These are phyloP conservation scores for Peronosclerospora sorghi DNA, from an alignment of 352 stramenopile genomes.

Conservation along the genomic window DNA sequence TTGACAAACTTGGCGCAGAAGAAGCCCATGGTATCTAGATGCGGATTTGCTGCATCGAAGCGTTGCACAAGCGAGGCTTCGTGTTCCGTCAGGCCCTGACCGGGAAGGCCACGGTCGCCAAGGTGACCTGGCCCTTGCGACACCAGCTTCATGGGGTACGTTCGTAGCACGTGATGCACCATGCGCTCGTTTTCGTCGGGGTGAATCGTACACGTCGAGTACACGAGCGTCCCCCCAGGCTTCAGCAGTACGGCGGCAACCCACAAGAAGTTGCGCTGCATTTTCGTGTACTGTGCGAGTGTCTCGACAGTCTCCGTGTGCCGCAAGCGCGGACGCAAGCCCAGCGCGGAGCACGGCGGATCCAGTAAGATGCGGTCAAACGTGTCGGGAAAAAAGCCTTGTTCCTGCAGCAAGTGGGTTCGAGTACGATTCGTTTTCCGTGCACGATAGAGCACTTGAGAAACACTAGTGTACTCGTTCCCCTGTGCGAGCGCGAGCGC, in stretches of 20 bases:
- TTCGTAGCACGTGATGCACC: conserved; percentile 80
- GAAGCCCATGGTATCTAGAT: conserved; percentile 89
- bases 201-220: conserved; percentile 93
- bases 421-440: conserved; percentile 31
- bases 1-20: conserved; percentile 91
- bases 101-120: conserved; percentile 53
- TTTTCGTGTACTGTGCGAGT: conserved; percentile 68
- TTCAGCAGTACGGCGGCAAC: conserved; percentile 86
- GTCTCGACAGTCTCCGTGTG: conserved; percentile 66
- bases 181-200: conserved; percentile 89
- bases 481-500: conserved; percentile 2
- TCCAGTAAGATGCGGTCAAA: conserved; percentile 92
- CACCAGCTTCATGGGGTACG: conserved; percentile 80
- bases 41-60: conserved; percentile 76
- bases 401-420: conserved; percentile 63
- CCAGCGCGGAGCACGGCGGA: conserved; percentile 87
- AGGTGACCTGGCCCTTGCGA: conserved; percentile 38
- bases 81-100: conserved; percentile 60
- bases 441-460: conserved; percentile 47
- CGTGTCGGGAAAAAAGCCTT: conserved; percentile 85
- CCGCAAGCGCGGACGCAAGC: conserved; percentile 85
- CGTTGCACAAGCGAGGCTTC: conserved; percentile 72
- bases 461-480: conserved; percentile 26
- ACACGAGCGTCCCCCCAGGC: conserved; percentile 85
- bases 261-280: conserved; percentile 84